Evolutionary conservation across 345 rosid species (phyloP), one percentile per base, ranked within the genome.

Genomic region (Anacardium occidentale): DNA sequence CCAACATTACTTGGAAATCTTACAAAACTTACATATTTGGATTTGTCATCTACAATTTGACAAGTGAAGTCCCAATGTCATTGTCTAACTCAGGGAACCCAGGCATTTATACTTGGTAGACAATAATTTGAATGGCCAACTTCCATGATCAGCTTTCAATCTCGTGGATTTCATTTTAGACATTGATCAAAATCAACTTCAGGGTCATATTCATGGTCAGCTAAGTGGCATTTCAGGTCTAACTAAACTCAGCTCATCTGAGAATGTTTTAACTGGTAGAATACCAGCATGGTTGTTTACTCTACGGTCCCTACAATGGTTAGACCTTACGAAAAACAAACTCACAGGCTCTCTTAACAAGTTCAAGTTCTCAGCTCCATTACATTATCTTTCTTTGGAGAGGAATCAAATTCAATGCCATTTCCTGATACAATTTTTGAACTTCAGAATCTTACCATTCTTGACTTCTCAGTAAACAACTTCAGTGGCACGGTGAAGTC

Each of bases 281-380:
- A 61, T 70, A 42, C 73, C 73, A 25, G 45, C 56, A 58, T 58
- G 70, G 73, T 50, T 58, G 40, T 59, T 70, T 25, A 22, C 73
- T 57, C 40, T 57, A 64, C 65, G 65, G 15, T 70, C 64, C 45
- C 20, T 58, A 17, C 25, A 8, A 45, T 11, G 2, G 2, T 25
- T 58, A 25, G 54, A 58, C 24, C 73, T 70, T 1, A 22, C 45
- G 2, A 21, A 58, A 20, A 70, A 70, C 55, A 54, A 29, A 42
- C 25, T 69, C 20, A 17, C 42, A 1, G 53, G 64, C 57, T 18
- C 22, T 5, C 21, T 56, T 44, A 42, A 58, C 37, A 55, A 7
- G 15, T 12, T 69, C 37, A 32, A 32, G 37, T 32, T 32, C 37
- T 32, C 37, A 37, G 40, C 40, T 37, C 5, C 5, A 37, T 3